Percentiles rank a stretch among this genome's conserved stretches.
Evolutionary conservation across 2,329 filamentous ascomycete genomes (phyloP).

Genomic region (Colletotrichum spaethianum): DNA sequence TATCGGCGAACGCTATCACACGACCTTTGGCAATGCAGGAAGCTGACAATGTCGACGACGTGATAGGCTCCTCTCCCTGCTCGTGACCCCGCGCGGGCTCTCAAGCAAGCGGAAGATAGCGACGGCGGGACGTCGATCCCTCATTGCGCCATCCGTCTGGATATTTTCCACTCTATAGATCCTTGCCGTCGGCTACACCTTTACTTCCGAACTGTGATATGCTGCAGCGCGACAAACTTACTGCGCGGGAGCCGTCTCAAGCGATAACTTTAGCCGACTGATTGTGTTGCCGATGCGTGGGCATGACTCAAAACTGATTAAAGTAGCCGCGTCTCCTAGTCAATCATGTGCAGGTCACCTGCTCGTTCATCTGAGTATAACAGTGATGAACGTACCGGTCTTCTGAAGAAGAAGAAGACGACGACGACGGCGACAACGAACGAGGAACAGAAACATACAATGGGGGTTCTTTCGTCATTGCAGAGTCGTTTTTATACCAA

Average conservation of each 20-base stretch:
- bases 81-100: constrained; percentile 16
- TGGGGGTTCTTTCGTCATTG: constrained; percentile 10
- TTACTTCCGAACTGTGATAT: neutral
- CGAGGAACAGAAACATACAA: neutral
- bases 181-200: neutral
- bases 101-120: neutral
- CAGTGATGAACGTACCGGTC: neutral
- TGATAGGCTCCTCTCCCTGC: constrained; percentile 19
- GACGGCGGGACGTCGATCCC: neutral
- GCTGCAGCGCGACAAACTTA: neutral
- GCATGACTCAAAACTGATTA: constrained; percentile 16
- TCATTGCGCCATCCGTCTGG: neutral
- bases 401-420: neutral
- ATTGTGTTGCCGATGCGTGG: neutral
- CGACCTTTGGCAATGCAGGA: constrained; percentile 2
- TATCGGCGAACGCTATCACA: constrained; percentile 16
- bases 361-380: neutral
- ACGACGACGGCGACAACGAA: neutral
- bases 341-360: neutral
- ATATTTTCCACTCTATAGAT: neutral
- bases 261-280: neutral
- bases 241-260: constrained; percentile 23
- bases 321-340: neutral
- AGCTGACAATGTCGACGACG: constrained; percentile 18
- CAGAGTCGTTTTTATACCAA: neutral